Base-by-base conservation (phyloP, 106 monocot species). In the Vanilla planifolia region DNA sequence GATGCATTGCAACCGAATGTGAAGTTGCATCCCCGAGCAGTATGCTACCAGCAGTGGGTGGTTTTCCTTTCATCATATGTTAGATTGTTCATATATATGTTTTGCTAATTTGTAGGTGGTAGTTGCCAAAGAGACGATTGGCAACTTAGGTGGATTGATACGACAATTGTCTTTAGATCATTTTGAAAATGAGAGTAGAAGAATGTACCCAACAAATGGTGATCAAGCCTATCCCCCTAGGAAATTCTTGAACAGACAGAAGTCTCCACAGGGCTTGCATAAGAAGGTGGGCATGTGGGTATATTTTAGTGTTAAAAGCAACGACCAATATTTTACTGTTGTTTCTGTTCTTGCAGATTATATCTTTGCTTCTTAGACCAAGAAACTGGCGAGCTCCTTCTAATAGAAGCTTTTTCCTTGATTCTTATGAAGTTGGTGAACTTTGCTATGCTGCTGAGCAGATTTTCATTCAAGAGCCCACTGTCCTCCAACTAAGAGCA, bases 121-220 rank as follows among this genome's bases (percentile, higher is more conserved):
- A 23, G 87, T 96, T 64, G 91, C 96, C 41, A 96, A 96, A 79
- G 96, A 96, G 57, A 39, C 91, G 35, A 77, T 96, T 63, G 90
- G 96, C 47, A 88, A 62, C 67, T 69, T 96, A 61, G 96, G 96
- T 47, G 86, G 91, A 3, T 52, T 96, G 43, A 70, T 96, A 20
- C 77, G 96, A 17, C 96, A 96, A 52, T 81, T 96, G 60, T 96
- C 96, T 27, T 51, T 96, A 47, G 96, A 96, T 42, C 96, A 96
- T 27, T 96, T 96, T 77, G 96, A 96, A 77, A 96, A 96, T 91
- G 96, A 96, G 71, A 91, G 96, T 57, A 84, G 96, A 79, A 84
- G 96, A 87, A 82, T 96, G 86, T 59, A 87, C 67, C 95, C 91
- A 71, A 66, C 73, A 72, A 91, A 80, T 73, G 79, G 71, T 58